Conservation (phyloP, 768 basidiomycete genomes). For the Lactarius hatsudake region DNA sequence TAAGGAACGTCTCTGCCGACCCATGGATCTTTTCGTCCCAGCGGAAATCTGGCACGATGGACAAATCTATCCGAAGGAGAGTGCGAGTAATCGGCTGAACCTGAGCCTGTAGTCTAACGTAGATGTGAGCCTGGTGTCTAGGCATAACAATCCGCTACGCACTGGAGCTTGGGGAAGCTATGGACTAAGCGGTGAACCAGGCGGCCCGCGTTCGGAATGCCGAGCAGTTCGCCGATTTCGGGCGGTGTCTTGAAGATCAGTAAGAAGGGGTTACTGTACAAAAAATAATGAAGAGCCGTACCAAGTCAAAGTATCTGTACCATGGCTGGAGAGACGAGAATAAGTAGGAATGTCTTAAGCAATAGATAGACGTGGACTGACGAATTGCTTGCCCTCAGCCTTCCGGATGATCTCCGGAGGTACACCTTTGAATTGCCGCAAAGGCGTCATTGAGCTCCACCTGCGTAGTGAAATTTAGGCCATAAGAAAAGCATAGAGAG, state of each 20-base stretch:
- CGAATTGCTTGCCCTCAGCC: slow-evolving; percentile 97
- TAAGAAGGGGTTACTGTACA: background rate
- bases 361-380: slow-evolving; percentile 39
- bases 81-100: slow-evolving; percentile 96
- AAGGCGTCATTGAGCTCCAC: slow-evolving; percentile 98
- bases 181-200: slow-evolving; percentile 92
- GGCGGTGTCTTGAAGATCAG: slow-evolving; percentile 54
- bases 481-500: background rate
- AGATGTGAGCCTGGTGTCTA: slow-evolving; percentile 3
- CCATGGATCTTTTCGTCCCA: slow-evolving; percentile 98
- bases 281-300: slow-evolving; percentile 30
- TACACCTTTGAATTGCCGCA: slow-evolving; percentile 92
- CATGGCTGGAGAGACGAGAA: slow-evolving; percentile 60
- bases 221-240: slow-evolving; percentile 93
- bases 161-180: slow-evolving; percentile 94
- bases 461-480: slow-evolving; percentile 38
- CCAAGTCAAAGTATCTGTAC: slow-evolving; percentile 95
- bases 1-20: slow-evolving; percentile 83
- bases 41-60: slow-evolving; percentile 95
- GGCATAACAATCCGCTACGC: slow-evolving; percentile 31
- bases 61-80: slow-evolving; percentile 86
- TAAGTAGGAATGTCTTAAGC: background rate
- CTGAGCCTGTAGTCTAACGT: slow-evolving; percentile 77
- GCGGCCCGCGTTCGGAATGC: slow-evolving; percentile 89
- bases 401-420: slow-evolving; percentile 82